Evolutionary conservation across 345 rosid species (phyloP).

Genomic region (Eucalyptus marginata): DNA sequence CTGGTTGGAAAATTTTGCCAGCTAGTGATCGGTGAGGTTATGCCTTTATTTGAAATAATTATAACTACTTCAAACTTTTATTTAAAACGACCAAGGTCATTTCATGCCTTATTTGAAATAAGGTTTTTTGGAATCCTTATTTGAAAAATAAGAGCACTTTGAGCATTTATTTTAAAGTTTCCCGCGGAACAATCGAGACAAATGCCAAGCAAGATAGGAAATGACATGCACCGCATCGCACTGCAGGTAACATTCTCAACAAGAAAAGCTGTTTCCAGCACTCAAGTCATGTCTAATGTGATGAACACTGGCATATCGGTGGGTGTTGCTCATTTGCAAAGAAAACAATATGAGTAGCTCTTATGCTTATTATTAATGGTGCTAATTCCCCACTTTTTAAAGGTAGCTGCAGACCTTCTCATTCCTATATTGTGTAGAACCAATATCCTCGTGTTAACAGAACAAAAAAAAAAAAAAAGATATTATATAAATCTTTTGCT

Average conservation of each 20-base stretch:
- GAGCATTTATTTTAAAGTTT: fast-evolving
- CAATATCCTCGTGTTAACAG: neutral
- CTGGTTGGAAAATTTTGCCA: fast-evolving
- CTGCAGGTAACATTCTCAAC: neutral
- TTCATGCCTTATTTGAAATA: fast-evolving
- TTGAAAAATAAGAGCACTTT: too few relatives aligned
- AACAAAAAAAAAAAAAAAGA: neutral
- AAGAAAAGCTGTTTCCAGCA: neutral
- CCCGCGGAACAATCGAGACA: neutral
- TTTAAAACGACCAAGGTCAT: too few relatives aligned
- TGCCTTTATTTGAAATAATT: too few relatives aligned
- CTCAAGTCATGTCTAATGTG: neutral
- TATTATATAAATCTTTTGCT: neutral
- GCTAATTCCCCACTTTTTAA: neutral
- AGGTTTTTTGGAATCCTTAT: fast-evolving
- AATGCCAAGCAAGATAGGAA: neutral
- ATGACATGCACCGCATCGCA: neutral
- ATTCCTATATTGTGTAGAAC: neutral
- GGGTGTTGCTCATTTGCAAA: neutral
- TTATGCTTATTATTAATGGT: neutral
- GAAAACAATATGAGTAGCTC: neutral
- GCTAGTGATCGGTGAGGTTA: fast-evolving
- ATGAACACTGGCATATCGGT: neutral
- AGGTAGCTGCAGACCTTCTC: neutral
- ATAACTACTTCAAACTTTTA: too few relatives aligned